Conservation (phyloP, 345 rosid genomes). For the Balakata baccata region DNA sequence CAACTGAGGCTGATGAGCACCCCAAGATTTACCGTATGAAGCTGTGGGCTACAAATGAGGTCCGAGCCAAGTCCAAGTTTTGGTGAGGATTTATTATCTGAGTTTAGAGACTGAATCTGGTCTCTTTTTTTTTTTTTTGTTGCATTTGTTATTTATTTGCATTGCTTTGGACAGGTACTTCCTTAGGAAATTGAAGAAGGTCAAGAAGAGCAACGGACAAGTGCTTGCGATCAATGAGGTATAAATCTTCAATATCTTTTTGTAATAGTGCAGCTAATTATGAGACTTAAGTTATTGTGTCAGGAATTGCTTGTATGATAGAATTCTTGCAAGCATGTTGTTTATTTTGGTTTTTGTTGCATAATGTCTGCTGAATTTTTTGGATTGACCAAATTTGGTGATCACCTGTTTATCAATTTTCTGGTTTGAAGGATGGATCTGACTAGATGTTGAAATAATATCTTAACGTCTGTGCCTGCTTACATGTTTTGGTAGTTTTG, state of each 20-base stretch:
- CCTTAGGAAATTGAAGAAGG: slow-evolving; percentile 53
- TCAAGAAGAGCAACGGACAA: slow-evolving; percentile 54
- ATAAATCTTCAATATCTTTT: background rate
- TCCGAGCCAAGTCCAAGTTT: slow-evolving; percentile 58
- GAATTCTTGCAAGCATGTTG: background rate
- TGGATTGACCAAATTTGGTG: background rate
- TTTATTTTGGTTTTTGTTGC: background rate
- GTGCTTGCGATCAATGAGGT: slow-evolving; percentile 58
- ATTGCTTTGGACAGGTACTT: slow-evolving; percentile 34
- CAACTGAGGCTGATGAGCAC: slow-evolving; percentile 52
- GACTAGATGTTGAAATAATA: background rate
- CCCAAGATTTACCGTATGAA: slow-evolving; percentile 59
- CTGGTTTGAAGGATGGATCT: background rate
- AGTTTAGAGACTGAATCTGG: background rate
- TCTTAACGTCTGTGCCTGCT: background rate
- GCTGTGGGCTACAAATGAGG: slow-evolving; percentile 66
- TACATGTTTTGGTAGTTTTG: background rate
- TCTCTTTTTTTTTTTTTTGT: background rate
- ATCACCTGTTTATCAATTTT: background rate
- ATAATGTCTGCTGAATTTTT: background rate
- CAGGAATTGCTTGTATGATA: too few species aligned
- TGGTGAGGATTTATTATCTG: slow-evolving; percentile 30
- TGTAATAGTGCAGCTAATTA: background rate
- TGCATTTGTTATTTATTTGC: background rate
- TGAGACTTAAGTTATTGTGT: background rate